Base-by-base conservation (phyloP, 2,329 filamentous ascomycete species). In the Cucurbitaria berberidis region DNA sequence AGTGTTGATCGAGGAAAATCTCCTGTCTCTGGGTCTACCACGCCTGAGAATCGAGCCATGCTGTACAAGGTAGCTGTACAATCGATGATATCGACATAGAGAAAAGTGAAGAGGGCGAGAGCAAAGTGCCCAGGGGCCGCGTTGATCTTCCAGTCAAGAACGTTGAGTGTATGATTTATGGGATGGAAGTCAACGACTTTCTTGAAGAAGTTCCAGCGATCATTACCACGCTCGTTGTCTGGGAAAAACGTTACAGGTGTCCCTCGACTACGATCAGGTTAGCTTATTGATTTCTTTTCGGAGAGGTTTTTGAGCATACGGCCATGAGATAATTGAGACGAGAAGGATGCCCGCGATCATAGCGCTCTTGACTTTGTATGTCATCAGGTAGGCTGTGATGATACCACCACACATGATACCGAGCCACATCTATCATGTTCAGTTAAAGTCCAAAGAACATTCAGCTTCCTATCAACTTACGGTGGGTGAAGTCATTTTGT, bases 61-160 rank as follows among this genome's bases (percentile, higher is more conserved):
- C 89, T 89, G 77, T 96, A 96, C 48, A 96, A 78, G 0, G 91
- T 96, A 57, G 90, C 91, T 0, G 91, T 96, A 60, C 87, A 89
- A 75, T 96, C 91, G 46, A 96, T 86, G 55, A 96, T 93, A 69
- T 96, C 91, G 61, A 96, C 91, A 65, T 96, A 96, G n/a, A 96
- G 77, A 46, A 96, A 96, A 1, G 91, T 96, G 73, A 96, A 87
- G 48, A 96, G 84, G 0, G 91, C 91, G 45, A 95, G 81, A 15
- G 86, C 89, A 66, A 96, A 96, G 64, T 95, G 87, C 3, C 84
- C 84, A 10, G 88, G 86, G 45, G 89, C 85, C 6, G 80, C 78
- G 3, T 80, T 74, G 19, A 96, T 79, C 62, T 89, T 78, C 88
- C 90, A 96, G 51, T 92, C 81, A 68, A 92, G 87, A 1, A 86